phyloP scores from a whole-genome alignment of 768 basidiomycete species.

The Fomitopsis serialis region DNA sequence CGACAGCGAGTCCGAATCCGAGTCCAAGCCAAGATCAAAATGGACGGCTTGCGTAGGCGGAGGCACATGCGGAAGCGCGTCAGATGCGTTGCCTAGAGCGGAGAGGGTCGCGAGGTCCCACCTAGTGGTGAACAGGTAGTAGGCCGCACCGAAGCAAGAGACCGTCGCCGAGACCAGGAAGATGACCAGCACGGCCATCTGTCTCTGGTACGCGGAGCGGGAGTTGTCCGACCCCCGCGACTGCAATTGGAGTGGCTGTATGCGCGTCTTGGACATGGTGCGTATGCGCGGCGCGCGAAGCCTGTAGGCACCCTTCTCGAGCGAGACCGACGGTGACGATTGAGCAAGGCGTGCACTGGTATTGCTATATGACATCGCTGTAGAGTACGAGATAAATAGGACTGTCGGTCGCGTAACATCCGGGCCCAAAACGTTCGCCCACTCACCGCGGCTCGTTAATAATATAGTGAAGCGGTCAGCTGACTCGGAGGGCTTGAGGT shows the following conservation, averaged over 20 bases:
- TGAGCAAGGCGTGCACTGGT: conserved; percentile 17
- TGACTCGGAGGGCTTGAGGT: too few relatives aligned
- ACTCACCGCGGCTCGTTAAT: too few relatives aligned
- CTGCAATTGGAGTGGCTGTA: background rate
- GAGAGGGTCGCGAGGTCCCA: conserved; percentile 22
- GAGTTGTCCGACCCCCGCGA: conserved; percentile 1
- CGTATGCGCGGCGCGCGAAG: conserved; percentile 41
- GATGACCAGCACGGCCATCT: conserved; percentile 38
- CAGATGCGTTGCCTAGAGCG: conserved; percentile 1
- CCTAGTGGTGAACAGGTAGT: conserved; percentile 62
- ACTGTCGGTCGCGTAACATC: too few relatives aligned
- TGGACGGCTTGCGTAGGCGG: conserved; percentile 4
- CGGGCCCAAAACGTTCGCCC: too few relatives aligned
- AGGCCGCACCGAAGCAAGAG: conserved; percentile 52
- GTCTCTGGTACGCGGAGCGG: conserved; percentile 23
- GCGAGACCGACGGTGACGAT: conserved; percentile 55
- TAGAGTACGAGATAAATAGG: too few relatives aligned
- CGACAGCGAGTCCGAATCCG: background rate
- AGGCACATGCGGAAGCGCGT: background rate
- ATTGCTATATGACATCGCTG: conserved; percentile 1
- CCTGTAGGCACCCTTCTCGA: conserved; percentile 64
- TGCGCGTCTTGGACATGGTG: background rate
- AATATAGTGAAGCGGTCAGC: too few relatives aligned
- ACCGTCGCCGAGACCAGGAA: conserved; percentile 44
- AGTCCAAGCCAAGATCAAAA: conserved; percentile 1